Conservation (phyloP, 2,329 filamentous ascomycete species). For the Massarina eburnea region DNA sequence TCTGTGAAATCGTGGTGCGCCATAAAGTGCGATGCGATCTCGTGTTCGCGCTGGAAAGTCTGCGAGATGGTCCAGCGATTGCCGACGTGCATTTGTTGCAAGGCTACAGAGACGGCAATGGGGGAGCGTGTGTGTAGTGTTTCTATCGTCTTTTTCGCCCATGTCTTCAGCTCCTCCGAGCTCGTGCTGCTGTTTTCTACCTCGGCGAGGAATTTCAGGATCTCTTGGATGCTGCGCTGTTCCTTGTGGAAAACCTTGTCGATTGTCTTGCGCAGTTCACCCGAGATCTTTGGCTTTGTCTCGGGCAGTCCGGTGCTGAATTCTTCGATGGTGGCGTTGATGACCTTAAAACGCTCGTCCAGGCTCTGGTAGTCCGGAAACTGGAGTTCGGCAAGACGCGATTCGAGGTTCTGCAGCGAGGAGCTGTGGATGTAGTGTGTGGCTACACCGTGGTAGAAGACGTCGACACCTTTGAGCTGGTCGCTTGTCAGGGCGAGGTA, state of each 20-base stretch:
- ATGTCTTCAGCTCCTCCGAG: constrained; percentile 58
- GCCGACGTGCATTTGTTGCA: constrained; percentile 79
- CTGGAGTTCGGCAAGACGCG: constrained; percentile 81
- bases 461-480: constrained; percentile 77
- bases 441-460: constrained; percentile 87
- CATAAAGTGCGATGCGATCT: constrained; percentile 89
- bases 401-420: constrained; percentile 76
- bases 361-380: constrained; percentile 77
- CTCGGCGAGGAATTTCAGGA: constrained; percentile 66
- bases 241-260: constrained; percentile 62
- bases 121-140: constrained; percentile 80
- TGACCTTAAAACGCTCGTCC: constrained; percentile 65
- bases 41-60: constrained; percentile 82
- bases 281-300: constrained; percentile 54
- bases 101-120: constrained; percentile 80
- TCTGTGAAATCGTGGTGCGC: constrained; percentile 85
- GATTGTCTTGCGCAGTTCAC: constrained; percentile 74
- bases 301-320: constrained; percentile 83
- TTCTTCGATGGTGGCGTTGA: constrained; percentile 89
- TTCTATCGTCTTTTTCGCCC: constrained; percentile 76
- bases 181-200: constrained; percentile 41
- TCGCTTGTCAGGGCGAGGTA: constrained; percentile 93
- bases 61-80: constrained; percentile 76
- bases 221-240: constrained; percentile 66
- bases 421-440: constrained; percentile 97